Conservation (phyloP, 805 yeast species). For the Metschnikowia gruessii region DNA sequence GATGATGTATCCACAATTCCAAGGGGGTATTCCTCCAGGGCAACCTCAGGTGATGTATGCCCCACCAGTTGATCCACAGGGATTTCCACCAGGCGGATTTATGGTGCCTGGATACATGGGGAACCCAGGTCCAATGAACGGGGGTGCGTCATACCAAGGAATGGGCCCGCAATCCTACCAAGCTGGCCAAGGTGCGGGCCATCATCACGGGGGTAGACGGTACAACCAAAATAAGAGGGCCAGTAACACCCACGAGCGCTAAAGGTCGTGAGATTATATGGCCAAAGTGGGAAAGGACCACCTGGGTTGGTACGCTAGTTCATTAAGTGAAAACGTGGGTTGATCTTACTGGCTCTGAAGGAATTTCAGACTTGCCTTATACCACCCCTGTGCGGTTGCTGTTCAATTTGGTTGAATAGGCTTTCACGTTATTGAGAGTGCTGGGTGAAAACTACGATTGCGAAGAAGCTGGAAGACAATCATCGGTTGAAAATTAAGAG, state of each 20-base stretch:
- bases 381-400: no score
- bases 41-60: conserved; percentile 34
- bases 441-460: neutral
- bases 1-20: conserved; percentile 38
- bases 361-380: no score
- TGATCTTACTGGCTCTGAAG: no score
- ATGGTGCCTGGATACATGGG: conserved; percentile 32
- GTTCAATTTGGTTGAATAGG: no score
- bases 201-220: conserved; percentile 16
- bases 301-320: neutral
- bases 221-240: conserved; percentile 14
- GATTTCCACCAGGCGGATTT: conserved; percentile 36
- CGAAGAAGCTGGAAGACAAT: neutral
- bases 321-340: no score
- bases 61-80: conserved; percentile 30
- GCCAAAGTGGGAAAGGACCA: neutral
- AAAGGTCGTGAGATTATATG: neutral
- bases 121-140: conserved; percentile 28
- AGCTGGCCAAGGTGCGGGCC: conserved; percentile 4
- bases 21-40: conserved; percentile 32
- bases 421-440: no score
- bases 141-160: conserved; percentile 21
- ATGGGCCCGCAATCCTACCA: conserved; percentile 7
- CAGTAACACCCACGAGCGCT: conserved; percentile 1
- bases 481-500: neutral